Conservation (phyloP, 495 filamentous ascomycete species). For the Penicillium robsamsonii region DNA sequence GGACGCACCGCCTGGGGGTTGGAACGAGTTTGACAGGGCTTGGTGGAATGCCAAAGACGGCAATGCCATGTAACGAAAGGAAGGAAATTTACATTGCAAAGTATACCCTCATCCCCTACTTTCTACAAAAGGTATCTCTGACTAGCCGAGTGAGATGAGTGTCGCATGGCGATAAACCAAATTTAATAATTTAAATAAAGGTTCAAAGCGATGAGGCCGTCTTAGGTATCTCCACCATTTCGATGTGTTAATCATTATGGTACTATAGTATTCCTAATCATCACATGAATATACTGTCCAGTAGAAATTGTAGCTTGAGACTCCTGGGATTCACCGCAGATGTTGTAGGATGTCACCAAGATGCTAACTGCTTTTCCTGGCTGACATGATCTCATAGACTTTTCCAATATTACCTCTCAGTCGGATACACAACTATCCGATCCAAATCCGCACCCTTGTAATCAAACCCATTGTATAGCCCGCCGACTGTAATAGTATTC, state of each 20-base stretch:
- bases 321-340: too few relatives aligned
- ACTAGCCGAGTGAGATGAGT: conserved; percentile 11
- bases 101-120: conserved; percentile 7
- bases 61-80: conserved; percentile 28
- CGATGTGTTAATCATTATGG: too few relatives aligned
- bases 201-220: not conserved
- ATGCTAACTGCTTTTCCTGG: not conserved
- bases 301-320: too few relatives aligned
- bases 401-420: conserved; percentile 11
- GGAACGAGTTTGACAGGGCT: conserved; percentile 26
- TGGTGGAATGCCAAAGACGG: conserved; percentile 27
- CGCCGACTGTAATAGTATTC: conserved; percentile 27
- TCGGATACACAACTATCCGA: conserved; percentile 27
- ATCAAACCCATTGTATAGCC: conserved; percentile 24
- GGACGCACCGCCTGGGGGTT: conserved; percentile 30
- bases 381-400: not conserved
- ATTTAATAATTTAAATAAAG: conserved; percentile 2
- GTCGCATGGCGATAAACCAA: conserved; percentile 7
- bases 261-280: too few relatives aligned
- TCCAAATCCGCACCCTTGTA: conserved; percentile 28
- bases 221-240: too few relatives aligned
- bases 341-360: too few relatives aligned
- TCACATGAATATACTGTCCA: too few relatives aligned
- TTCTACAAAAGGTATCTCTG: conserved; percentile 7
- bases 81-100: conserved; percentile 13